These are phyloP conservation scores for Aspergillus sp. DNA, from an alignment of 2,329 filamentous ascomycete genomes.

Conservation along the genomic window DNA sequence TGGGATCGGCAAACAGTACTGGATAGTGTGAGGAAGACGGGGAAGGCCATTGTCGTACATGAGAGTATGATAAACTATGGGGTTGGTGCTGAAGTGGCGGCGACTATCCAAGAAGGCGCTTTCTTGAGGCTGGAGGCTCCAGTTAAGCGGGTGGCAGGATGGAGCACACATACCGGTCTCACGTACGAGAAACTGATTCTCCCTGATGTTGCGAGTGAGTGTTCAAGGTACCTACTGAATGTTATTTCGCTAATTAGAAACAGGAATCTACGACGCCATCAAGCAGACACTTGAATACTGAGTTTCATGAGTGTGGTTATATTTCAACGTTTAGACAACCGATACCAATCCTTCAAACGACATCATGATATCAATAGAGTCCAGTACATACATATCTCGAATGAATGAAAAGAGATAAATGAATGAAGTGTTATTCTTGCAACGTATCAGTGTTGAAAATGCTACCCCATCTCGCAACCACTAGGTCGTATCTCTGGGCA, in stretches of 20 bases:
- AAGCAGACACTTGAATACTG: slow-evolving; percentile 67
- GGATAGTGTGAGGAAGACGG: slow-evolving; percentile 82
- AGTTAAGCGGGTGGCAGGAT: slow-evolving; percentile 81
- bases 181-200: slow-evolving; percentile 78
- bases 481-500: not conserved
- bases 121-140: slow-evolving; percentile 84
- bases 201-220: slow-evolving; percentile 84
- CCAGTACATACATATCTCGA: not conserved
- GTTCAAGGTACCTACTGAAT: not conserved
- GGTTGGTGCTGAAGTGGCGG: slow-evolving; percentile 84
- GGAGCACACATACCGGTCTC: slow-evolving; percentile 80
- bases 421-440: not conserved
- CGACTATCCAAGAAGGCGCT: slow-evolving; percentile 82
- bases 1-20: slow-evolving; percentile 85
- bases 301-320: slow-evolving; percentile 5
- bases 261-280: slow-evolving; percentile 71
- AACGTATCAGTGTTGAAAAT: not conserved
- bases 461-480: not conserved
- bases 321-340: not conserved
- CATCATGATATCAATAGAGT: slow-evolving; percentile 2
- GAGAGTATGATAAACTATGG: slow-evolving; percentile 91
- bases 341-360: not conserved
- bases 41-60: slow-evolving; percentile 82
- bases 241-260: slow-evolving; percentile 4
- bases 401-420: not conserved